Conservation (phyloP, 2,329 filamentous ascomycete species). For the Fusarium sp. region DNA sequence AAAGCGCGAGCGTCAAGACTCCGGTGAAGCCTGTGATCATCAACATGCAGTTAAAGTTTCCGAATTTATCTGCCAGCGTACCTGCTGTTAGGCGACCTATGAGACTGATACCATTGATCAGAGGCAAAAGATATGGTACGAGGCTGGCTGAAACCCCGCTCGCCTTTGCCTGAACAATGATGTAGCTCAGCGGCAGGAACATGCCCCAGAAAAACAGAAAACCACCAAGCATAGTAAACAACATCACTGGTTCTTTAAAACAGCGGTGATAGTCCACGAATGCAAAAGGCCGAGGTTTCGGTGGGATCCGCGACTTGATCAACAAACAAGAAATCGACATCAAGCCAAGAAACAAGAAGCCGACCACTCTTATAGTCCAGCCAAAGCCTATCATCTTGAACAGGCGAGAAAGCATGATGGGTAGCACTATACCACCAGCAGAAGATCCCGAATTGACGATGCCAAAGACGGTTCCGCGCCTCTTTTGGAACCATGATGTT, state of each 20-base stretch:
- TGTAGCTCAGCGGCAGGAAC: not conserved
- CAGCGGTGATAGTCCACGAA: rapidly evolving
- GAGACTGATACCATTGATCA: not conserved
- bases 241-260: rapidly evolving
- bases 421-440: rapidly evolving
- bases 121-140: not conserved
- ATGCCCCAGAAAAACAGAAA: slow-evolving; percentile 12
- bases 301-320: rapidly evolving
- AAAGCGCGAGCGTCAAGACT: not conserved
- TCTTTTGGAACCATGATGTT: not conserved
- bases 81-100: not conserved
- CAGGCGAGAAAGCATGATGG: not conserved
- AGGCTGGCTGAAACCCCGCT: rapidly evolving
- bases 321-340: not conserved
- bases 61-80: not conserved
- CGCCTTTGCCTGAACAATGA: not conserved
- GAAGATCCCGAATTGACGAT: not conserved
- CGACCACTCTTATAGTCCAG: not conserved
- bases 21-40: not conserved
- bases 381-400: not conserved
- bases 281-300: rapidly evolving
- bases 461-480: not conserved
- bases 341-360: not conserved
- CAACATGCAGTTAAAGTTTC: slow-evolving; percentile 6
- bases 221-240: not conserved